These are phyloP conservation scores for Aspergillus mulundensis DNA, from an alignment of 495 filamentous ascomycete species.

Conservation along the genomic window DNA sequence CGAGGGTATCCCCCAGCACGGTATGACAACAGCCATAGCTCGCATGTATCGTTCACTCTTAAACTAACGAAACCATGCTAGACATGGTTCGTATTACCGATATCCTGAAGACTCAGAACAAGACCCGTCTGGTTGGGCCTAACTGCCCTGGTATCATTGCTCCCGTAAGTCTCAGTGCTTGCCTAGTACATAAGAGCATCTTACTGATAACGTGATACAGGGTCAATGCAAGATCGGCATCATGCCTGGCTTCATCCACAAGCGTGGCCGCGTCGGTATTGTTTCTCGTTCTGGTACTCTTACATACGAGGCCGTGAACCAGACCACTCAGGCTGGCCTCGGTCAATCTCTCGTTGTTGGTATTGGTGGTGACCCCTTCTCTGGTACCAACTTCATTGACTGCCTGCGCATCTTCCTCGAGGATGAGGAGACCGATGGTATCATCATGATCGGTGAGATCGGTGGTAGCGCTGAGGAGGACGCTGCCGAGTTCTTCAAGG, in stretches of 20 bases:
- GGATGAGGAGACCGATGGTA: slow-evolving; percentile 95
- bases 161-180: slow-evolving; percentile 46
- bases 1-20: slow-evolving; percentile 96
- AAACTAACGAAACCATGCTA: slow-evolving; percentile 31
- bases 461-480: slow-evolving; percentile 97
- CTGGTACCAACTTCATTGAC: slow-evolving; percentile 99
- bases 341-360: slow-evolving; percentile 97
- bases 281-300: slow-evolving; percentile 97
- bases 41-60: slow-evolving; percentile 1
- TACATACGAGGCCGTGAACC: slow-evolving; percentile 99
- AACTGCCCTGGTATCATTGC: slow-evolving; percentile 99
- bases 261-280: slow-evolving; percentile 96
- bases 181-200: background rate
- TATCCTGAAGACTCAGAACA: slow-evolving; percentile 95
- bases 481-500: slow-evolving; percentile 90
- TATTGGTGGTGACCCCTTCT: slow-evolving; percentile 98
- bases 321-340: slow-evolving; percentile 94
- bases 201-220: slow-evolving; percentile 31
- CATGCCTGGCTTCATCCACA: slow-evolving; percentile 99
- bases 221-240: slow-evolving; percentile 99
- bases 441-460: slow-evolving; percentile 99
- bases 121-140: slow-evolving; percentile 92
- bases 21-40: slow-evolving; percentile 43
- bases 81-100: slow-evolving; percentile 99
- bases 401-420: slow-evolving; percentile 95